Conservation (phyloP, 208 protist genomes). For the Acanthamoeba healyi region DNA sequence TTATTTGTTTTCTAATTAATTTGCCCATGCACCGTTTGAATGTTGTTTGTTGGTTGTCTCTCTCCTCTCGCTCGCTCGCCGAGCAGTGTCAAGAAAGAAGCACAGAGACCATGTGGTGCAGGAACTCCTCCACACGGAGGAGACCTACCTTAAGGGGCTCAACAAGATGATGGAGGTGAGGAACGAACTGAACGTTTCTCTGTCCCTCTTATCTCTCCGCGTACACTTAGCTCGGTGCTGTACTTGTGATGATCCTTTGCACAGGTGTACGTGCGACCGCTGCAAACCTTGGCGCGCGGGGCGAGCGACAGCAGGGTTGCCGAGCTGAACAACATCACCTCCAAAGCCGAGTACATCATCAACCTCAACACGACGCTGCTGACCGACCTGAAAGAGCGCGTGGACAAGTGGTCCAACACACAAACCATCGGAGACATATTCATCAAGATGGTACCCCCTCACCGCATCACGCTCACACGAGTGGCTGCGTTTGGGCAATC, state of each 20-base stretch:
- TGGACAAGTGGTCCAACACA: constrained; percentile 58
- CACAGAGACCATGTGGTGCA: constrained; percentile 66
- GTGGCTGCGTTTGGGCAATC: background rate
- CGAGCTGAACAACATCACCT: constrained; percentile 73
- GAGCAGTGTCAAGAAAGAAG: constrained; percentile 42
- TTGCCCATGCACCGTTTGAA: background rate
- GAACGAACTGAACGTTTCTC: no score
- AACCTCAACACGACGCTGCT: constrained; percentile 64
- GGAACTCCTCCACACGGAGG: constrained; percentile 52
- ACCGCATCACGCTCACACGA: background rate
- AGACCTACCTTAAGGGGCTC: constrained; percentile 65
- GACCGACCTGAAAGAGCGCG: constrained; percentile 13
- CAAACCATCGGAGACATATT: constrained; percentile 66
- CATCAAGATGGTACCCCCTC: constrained; percentile 38
- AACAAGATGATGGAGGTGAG: constrained; percentile 52
- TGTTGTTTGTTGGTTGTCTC: background rate
- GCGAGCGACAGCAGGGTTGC: background rate
- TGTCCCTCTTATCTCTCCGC: background rate
- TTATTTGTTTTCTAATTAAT: background rate
- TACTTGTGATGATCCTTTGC: background rate
- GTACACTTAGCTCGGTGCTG: background rate
- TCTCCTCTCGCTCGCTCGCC: background rate
- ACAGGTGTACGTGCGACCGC: constrained; percentile 43
- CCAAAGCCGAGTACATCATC: constrained; percentile 72
- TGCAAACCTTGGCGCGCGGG: constrained; percentile 39